Base-by-base conservation (phyloP, 108 stramenopile genomes). In the Skeletonema marinoi region DNA sequence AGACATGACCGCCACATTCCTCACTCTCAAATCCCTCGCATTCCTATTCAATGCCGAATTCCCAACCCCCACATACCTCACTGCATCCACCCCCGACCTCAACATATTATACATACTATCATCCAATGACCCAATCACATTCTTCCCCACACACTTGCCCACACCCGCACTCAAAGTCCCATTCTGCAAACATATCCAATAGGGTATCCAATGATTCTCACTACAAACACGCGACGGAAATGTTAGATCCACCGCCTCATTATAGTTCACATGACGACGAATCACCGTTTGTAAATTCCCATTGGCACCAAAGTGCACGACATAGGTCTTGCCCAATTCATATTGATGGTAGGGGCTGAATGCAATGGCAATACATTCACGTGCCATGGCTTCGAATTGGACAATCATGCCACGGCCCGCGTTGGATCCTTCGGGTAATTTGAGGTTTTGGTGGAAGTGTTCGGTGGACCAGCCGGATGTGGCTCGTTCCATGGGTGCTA, bases 51-150 rank as follows among this genome's bases (percentile, higher is more conserved):
- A 65, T 6, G 87, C 88, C 9, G 86, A 83, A 85, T 90, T 90
- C 4, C 86, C 86, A 16, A 90, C 66, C 17, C 90, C 90, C 19
- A 90, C 86, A 69, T 84, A 90, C 8, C 70, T 61, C 12, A 80
- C 87, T 0, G 87, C 87, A 73, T 88, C 87, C 11, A 83, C 44
- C 2, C 85, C 85, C 29, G 82, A 80, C 25, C 87, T 64, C 11
- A 88, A 62, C 74, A 79, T 78, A 73, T 88, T 78, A 56, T 88
- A 88, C 82, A 88, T 77, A 60, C 82, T 42, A 83, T 90, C 90
- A 61, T 90, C 88, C 50, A 90, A 73, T 4, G 78, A 42, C 2
- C 80, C 90, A 42, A 90, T 75, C 62, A 86, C 87, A 29, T 85
- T 41, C 60, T 84, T 63, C 31, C 90, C 90, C 0, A 85, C 86